Conservation (phyloP, 768 basidiomycete species). For the Amanita exitialis region DNA sequence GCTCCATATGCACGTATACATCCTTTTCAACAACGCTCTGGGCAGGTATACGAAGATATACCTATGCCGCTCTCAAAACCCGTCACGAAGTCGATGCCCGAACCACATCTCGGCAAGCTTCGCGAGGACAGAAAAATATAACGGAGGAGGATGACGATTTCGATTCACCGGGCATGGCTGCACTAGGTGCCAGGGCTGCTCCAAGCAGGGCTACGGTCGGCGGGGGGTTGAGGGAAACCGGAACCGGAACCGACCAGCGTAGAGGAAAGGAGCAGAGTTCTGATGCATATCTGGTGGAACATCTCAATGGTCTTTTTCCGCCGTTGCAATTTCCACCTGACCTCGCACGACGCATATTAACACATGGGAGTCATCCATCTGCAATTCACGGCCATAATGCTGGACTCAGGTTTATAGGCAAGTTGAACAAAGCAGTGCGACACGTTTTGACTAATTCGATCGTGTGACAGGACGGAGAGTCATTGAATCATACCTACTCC, state of each 20-base stretch:
- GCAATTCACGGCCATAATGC: slow-evolving; percentile 65
- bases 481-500: slow-evolving; percentile 62
- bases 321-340: slow-evolving; percentile 63
- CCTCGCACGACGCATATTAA: slow-evolving; percentile 63
- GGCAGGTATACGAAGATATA: slow-evolving; percentile 17
- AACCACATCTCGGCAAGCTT: slow-evolving; percentile 2
- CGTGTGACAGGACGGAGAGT: slow-evolving; percentile 56
- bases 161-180: slow-evolving; percentile 5
- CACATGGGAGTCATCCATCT: slow-evolving; percentile 65
- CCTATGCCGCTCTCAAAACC: slow-evolving; percentile 19
- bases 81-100: slow-evolving; percentile 9
- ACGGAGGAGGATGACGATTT: slow-evolving; percentile 6
- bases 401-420: slow-evolving; percentile 65
- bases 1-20: slow-evolving; percentile 1
- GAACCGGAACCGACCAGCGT: background rate
- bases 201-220: background rate
- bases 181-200: background rate
- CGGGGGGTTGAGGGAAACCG: background rate
- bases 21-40: slow-evolving; percentile 1
- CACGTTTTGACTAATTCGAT: background rate
- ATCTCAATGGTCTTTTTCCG: slow-evolving; percentile 54
- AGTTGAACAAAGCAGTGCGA: slow-evolving; percentile 14
- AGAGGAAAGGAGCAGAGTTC: background rate
- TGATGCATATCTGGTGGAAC: slow-evolving; percentile 26
- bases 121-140: slow-evolving; percentile 5